Evolutionary conservation across 2,329 filamentous ascomycete genomes (phyloP), one percentile per base, ranked within the genome.

Genomic region (Monosporascus ibericus): DNA sequence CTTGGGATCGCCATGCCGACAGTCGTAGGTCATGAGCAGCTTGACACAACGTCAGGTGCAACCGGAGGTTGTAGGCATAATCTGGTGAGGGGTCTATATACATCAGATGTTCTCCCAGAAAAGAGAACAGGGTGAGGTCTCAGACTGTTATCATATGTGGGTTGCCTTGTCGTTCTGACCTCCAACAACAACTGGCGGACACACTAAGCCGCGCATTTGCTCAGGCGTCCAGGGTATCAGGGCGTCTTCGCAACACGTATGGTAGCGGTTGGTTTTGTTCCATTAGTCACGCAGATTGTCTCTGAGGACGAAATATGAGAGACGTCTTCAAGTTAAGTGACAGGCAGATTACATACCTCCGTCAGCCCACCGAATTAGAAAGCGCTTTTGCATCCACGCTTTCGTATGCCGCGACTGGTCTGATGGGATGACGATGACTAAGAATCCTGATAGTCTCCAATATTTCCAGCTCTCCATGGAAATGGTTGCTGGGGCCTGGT

Each of bases 351-450:
- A 52, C 48, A 17, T 51, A 52, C 55, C 55, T 18, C 58, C 56
- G 25, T 52, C 40, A 2, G 53, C 57, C 56, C 58, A 60, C 5
- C 53, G 56, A 22, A 60, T 56, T 4, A 60, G 14, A 6, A 58
- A 47, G 14, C 52, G 54, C 6, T 38, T 27, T 2, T 54, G 8
- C 0, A 25, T 9, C 1, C 1, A 46, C 55, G 11, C 47, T 51
- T 51, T 57, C 37, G 37, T 47, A 56, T 6, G 48, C 44, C 2
- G 52, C 52, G 14, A 58, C 48, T 5, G 56, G 48, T 9, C 48
- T 50, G 34, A 58, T 54, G 11, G 58, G 47, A 47, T 59, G 49
- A 14, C 27, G 48, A 42, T 52, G 39, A 8, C 47, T 6, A 3
- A 52, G 44, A 6, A 37, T 8, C 30, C 24, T 49, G 24, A 54